These are phyloP conservation scores for Gleditsia sinensis DNA, from an alignment of 306 rosid genomes.

Conservation along the genomic window DNA sequence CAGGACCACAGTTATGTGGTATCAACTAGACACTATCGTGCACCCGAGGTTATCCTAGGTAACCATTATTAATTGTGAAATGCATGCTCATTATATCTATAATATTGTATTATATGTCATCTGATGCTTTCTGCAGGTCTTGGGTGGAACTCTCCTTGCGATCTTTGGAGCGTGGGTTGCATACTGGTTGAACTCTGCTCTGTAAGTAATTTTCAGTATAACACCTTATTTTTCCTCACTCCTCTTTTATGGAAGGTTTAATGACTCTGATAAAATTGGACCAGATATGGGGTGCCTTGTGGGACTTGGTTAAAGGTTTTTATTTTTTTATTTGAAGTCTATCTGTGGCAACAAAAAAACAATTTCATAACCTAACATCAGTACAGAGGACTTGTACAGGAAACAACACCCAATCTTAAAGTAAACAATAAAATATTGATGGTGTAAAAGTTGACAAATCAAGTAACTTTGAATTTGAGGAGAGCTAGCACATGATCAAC, in stretches of 20 bases:
- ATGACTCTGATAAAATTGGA: constrained; percentile 2
- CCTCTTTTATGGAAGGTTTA: background rate
- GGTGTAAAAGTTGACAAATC: background rate
- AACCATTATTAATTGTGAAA: constrained; percentile 29
- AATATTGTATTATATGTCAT: constrained; percentile 2
- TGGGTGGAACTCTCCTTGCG: constrained; percentile 91
- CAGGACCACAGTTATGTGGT: constrained; percentile 83
- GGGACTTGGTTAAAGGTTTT: background rate
- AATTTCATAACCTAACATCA: background rate
- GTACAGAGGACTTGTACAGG: background rate
- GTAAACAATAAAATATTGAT: background rate
- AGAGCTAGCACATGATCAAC: background rate
- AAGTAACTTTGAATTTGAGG: background rate
- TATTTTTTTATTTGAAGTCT: background rate
- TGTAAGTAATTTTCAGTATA: constrained; percentile 52
- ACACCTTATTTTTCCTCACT: constrained; percentile 4
- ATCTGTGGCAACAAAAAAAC: background rate
- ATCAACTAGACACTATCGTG: constrained; percentile 86
- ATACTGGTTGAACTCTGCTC: constrained; percentile 87
- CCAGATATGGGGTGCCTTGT: background rate
- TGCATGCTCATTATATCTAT: background rate
- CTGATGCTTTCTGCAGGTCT: constrained; percentile 60
- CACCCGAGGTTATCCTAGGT: constrained; percentile 86
- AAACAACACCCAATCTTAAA: background rate
- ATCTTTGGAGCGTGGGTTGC: constrained; percentile 88